Conservation (phyloP, 2,329 filamentous ascomycete genomes). For the Lecanicillium sp. region DNA sequence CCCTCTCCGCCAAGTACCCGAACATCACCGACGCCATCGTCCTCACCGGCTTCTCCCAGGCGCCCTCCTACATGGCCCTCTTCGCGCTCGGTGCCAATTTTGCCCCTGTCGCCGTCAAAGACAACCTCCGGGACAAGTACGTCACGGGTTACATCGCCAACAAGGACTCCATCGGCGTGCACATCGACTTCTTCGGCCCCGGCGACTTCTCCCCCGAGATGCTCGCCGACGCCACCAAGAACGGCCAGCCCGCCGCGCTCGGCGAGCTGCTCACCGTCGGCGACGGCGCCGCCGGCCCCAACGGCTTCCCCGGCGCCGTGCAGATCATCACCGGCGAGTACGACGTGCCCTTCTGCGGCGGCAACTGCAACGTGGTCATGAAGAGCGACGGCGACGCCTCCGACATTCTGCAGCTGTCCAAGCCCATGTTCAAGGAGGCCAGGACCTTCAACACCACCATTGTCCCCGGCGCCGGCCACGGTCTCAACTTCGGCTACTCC, state of each 20-base stretch:
- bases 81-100: conserved; percentile 43
- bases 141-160: conserved; percentile 48
- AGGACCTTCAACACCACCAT: conserved; percentile 47
- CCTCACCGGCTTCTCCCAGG: conserved; percentile 54
- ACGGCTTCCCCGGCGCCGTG: conserved; percentile 46
- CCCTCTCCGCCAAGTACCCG: conserved; percentile 46
- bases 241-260: conserved; percentile 49
- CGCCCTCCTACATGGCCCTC: conserved; percentile 35
- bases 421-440: conserved; percentile 37
- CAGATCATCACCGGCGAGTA: conserved; percentile 48
- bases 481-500: conserved; percentile 41
- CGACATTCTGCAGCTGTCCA: conserved; percentile 37
- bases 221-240: conserved; percentile 37
- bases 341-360: conserved; percentile 55
- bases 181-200: conserved; percentile 48
- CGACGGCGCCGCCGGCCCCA: conserved; percentile 27
- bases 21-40: conserved; percentile 50
- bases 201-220: conserved; percentile 50
- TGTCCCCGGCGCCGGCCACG: conserved; percentile 46
- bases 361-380: conserved; percentile 47
- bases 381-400: conserved; percentile 30
- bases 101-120: conserved; percentile 33
- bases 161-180: conserved; percentile 39
- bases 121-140: conserved; percentile 26
- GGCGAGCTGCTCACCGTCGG: conserved; percentile 55